phyloP scores from a whole-genome alignment of 1,284 basidiomycete genomes.

The Tremellales sp. region DNA sequence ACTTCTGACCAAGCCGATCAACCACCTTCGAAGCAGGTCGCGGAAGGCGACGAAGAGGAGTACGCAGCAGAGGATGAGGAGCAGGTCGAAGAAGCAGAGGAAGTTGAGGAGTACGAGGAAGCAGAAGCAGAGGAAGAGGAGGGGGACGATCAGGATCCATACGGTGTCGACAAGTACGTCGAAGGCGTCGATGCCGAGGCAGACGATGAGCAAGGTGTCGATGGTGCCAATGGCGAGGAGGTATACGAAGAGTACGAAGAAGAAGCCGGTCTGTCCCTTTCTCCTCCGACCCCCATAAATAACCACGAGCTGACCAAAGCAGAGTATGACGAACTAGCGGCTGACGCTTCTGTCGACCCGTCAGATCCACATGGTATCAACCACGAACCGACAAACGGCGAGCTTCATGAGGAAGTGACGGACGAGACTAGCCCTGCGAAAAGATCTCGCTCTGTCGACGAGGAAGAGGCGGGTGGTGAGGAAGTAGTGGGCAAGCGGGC shows the following conservation, averaged over 20 bases:
- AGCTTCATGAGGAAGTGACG: neutral
- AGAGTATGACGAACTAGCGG: neutral
- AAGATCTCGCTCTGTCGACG: neutral
- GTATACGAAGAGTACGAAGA: constrained; percentile 5
- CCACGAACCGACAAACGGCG: neutral
- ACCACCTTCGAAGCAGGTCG: too few species aligned
- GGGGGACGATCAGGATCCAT: neutral
- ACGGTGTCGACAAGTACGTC: neutral
- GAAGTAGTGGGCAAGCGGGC: constrained; percentile 9
- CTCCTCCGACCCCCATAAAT: neutral
- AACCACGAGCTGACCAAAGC: neutral
- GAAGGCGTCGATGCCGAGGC: neutral
- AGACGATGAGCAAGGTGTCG: neutral
- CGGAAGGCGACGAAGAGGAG: neutral
- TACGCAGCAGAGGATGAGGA: neutral
- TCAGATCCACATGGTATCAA: too few species aligned
- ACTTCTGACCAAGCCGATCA: too few species aligned
- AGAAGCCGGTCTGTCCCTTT: neutral
- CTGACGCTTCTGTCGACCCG: neutral
- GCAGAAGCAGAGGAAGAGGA: constrained; percentile 1
- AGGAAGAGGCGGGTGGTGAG: constrained; percentile 4
- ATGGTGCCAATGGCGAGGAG: constrained; percentile 1
- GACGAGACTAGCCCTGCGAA: neutral
- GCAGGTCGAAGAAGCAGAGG: constrained; percentile 3
- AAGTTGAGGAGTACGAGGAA: constrained; percentile 10